Conservation (phyloP, 805 yeast species). For the Metschnikowia picachoensis region DNA sequence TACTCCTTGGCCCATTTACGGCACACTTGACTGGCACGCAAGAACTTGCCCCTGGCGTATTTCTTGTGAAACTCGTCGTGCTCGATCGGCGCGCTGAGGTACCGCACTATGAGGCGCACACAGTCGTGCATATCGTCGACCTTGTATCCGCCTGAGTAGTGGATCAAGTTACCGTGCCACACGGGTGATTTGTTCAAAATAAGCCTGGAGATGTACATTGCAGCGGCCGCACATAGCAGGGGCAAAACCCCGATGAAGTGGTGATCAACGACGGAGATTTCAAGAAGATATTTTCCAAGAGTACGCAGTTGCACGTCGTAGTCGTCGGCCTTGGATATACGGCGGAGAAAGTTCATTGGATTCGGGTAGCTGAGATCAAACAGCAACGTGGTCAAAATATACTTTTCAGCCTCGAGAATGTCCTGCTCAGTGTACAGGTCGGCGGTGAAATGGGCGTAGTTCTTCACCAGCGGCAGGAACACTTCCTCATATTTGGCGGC, state of each 20-base stretch:
- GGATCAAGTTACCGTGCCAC: conserved; percentile 85
- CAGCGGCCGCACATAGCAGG: conserved; percentile 78
- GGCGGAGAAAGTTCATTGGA: conserved; percentile 83
- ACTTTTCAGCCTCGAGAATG: conserved; percentile 78
- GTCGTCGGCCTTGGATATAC: conserved; percentile 88
- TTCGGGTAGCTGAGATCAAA: conserved; percentile 82
- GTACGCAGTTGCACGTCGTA: conserved; percentile 83
- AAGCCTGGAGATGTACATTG: conserved; percentile 78
- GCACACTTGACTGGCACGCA: conserved; percentile 79
- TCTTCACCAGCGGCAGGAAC: conserved; percentile 76
- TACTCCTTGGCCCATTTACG: conserved; percentile 78
- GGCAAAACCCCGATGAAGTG: conserved; percentile 71
- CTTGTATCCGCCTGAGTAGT: conserved; percentile 87
- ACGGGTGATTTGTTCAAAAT: conserved; percentile 62
- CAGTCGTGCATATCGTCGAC: conserved; percentile 70
- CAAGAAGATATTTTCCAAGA: conserved; percentile 78
- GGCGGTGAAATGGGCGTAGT: conserved; percentile 84
- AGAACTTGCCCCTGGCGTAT: conserved; percentile 82
- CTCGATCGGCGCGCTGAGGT: conserved; percentile 71
- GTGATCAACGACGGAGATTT: conserved; percentile 72
- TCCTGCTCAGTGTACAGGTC: conserved; percentile 79
- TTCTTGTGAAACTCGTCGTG: conserved; percentile 93
- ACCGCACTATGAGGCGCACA: conserved; percentile 70
- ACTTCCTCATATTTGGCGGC: conserved; percentile 96
- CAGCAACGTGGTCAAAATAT: conserved; percentile 63